Evolutionary conservation across 2,329 filamentous ascomycete species (phyloP).

Genomic region (Xylariales sp.): DNA sequence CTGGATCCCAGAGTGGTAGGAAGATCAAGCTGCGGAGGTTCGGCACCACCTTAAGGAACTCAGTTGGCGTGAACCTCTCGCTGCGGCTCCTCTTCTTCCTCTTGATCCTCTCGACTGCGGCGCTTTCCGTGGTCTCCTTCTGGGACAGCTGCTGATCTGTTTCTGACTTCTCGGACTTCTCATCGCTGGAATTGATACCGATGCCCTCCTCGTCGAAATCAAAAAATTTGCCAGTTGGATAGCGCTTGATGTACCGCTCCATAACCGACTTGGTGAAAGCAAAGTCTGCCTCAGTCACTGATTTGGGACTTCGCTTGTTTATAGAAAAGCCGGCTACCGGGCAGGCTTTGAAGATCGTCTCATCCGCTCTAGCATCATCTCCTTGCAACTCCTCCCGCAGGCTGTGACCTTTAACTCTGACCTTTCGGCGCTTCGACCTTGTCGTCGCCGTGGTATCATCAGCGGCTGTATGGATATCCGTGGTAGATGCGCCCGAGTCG

Average conservation of each 20-base stretch:
- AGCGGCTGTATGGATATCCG: no score
- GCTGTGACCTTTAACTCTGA: not conserved
- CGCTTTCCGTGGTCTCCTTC: no score
- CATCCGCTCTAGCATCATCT: not conserved
- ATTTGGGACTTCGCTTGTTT: no score
- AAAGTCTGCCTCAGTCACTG: no score
- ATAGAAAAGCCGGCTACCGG: not conserved
- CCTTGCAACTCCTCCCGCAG: not conserved
- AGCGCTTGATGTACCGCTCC: constrained; percentile 14
- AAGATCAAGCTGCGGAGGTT: constrained; percentile 30
- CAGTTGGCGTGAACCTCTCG: constrained; percentile 17
- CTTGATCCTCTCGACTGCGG: no score
- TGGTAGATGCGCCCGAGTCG: no score
- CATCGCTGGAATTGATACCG: constrained; percentile 8
- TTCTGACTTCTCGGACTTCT: constrained; percentile 7
- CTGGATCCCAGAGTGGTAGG: constrained; percentile 29
- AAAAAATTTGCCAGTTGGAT: constrained; percentile 18
- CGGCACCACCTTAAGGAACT: constrained; percentile 27
- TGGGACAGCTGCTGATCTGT: not conserved
- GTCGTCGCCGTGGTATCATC: no score
- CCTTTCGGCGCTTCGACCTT: no score
- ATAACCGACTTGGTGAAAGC: constrained; percentile 7
- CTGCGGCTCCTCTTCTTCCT: constrained; percentile 6
- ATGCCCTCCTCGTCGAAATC: constrained; percentile 14
- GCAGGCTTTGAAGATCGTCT: not conserved